Base-by-base conservation (phyloP, 495 filamentous ascomycete species). In the Amorphotheca resinae region DNA sequence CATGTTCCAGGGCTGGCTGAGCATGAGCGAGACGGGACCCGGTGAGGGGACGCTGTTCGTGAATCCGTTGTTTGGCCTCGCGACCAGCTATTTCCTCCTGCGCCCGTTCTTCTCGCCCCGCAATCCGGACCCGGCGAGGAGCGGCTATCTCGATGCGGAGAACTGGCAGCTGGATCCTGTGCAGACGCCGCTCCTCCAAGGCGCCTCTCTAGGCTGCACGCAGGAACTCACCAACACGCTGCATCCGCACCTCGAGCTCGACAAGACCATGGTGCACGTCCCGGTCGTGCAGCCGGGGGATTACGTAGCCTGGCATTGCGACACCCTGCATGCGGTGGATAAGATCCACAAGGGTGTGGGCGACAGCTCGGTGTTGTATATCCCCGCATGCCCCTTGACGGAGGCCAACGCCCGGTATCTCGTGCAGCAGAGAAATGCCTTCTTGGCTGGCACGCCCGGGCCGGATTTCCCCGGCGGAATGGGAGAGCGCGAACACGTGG, bases 281-380 rank as follows among this genome's bases (percentile, higher is more conserved):
- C 87, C 87, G 0, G 58, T 65, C 12, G 82, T 93, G 5, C 64
- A 64, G 25, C 87, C 87, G 0, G 87, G 87, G 2, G 87, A 94
- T 56, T 93, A 80, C 55, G 87, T 95, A 0, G 77, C 77, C 1
- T 95, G 87, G 87, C 87, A 95, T 60, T 93, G 87, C 52, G 87
- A 94, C 48, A 74, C 70, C 51, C 76, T 84, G 11, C 87, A 95
- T 52, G 77, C 82, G 0, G 87, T 95, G 1, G 87, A 95, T 54
- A 82, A 76, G 39, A 61, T 76, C 7, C 87, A 95, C 56, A 62
- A 61, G 1, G 87, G 87, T 5, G 65, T 51, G 9, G 59, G 66
- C 0, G 87, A 94, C 55, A 80, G 78, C 0, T 84, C 77, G 36
- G 87, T 94, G 0, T 52, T 93, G 22, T 93, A 95, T 52, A 93